These are phyloP conservation scores for Vigna unguiculata DNA, from an alignment of 306 rosid genomes.

Conservation along the genomic window DNA sequence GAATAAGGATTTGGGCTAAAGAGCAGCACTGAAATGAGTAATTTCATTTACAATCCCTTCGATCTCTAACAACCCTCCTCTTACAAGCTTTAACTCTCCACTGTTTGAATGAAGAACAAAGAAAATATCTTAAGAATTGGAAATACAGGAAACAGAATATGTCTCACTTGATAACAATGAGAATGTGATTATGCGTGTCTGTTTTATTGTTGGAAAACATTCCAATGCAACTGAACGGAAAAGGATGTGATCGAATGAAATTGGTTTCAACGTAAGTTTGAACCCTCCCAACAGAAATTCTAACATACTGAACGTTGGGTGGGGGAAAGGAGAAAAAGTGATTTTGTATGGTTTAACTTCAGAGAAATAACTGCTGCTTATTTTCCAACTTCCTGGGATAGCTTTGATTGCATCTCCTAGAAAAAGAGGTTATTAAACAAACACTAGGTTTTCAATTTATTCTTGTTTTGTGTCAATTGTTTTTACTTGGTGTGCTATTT, in stretches of 20 bases:
- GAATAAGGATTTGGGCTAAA: slow-evolving; percentile 1
- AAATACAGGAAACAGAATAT: background rate
- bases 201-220: too few relatives aligned
- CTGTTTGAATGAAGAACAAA: background rate
- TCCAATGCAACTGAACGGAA: too few relatives aligned
- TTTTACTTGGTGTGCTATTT: background rate
- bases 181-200: too few relatives aligned
- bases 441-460: background rate
- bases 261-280: too few relatives aligned
- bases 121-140: background rate
- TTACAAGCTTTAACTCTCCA: background rate
- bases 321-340: background rate
- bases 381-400: background rate
- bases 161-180: background rate
- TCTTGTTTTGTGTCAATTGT: background rate
- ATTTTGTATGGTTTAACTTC: background rate
- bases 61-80: background rate
- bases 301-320: background rate
- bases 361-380: background rate
- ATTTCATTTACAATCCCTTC: slow-evolving; percentile 9
- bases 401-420: background rate
- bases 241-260: too few relatives aligned
- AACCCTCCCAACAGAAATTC: too few relatives aligned
- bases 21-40: background rate
- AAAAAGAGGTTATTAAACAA: background rate